These are phyloP conservation scores for Fusarium haematococcum DNA, from an alignment of 2,329 filamentous ascomycete species.

Conservation along the genomic window DNA sequence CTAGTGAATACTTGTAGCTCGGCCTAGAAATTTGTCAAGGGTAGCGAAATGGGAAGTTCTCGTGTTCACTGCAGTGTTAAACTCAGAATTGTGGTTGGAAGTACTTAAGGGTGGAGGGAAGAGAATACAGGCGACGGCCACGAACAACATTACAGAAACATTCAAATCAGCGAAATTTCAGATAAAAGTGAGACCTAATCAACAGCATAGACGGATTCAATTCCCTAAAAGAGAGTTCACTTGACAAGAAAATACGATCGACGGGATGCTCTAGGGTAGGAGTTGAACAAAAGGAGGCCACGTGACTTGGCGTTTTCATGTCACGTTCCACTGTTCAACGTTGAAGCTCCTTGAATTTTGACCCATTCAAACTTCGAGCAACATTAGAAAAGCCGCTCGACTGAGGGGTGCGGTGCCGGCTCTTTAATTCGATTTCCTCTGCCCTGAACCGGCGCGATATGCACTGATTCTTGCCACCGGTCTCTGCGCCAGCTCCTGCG, in stretches of 20 bases:
- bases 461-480: conserved; percentile 20
- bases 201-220: not conserved
- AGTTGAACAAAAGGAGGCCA: conserved; percentile 8
- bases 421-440: not conserved
- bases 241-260: not conserved
- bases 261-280: not conserved
- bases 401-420: not conserved
- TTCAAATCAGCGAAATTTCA: not conserved
- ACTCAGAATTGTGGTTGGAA: not conserved
- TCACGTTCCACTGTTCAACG: conserved; percentile 28
- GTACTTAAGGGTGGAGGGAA: not conserved
- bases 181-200: not conserved
- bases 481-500: conserved; percentile 22
- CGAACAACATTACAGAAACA: not conserved
- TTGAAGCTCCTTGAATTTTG: conserved; percentile 6
- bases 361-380: conserved; percentile 1
- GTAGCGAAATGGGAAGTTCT: not conserved
- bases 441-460: conserved; percentile 22
- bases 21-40: not conserved
- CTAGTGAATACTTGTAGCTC: not conserved
- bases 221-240: not conserved
- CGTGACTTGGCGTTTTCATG: conserved; percentile 44
- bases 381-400: conserved; percentile 3
- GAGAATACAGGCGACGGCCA: not conserved
- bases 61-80: not conserved